Percentiles rank a stretch among this genome's conserved stretches.
phyloP scores from a whole-genome alignment of 1,284 basidiomycete genomes.

The Grifola frondosa region DNA sequence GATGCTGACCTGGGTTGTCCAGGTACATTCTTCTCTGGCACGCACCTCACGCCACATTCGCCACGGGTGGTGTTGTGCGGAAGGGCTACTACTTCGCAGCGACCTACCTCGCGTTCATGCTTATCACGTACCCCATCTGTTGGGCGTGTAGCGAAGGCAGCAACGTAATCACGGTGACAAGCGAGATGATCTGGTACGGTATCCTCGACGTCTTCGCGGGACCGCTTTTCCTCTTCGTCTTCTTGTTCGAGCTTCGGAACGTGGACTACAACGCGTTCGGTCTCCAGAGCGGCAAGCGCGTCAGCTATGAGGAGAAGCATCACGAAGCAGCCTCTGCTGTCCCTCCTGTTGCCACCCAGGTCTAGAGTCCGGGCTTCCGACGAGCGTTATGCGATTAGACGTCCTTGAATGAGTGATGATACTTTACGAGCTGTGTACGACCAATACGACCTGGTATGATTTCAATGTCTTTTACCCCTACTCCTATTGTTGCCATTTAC shows the following conservation, averaged over 20 bases:
- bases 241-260: constrained; percentile 28
- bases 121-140: constrained; percentile 49
- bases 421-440: no score
- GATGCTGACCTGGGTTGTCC: background rate
- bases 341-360: no score
- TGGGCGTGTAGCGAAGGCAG: constrained; percentile 51
- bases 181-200: constrained; percentile 58
- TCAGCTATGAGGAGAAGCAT: no score
- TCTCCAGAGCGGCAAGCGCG: constrained; percentile 28
- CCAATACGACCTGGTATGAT: no score
- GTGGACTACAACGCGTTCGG: constrained; percentile 28
- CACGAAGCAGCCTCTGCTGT: no score
- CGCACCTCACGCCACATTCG: constrained; percentile 33
- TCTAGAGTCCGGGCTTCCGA: no score
- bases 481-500: no score
- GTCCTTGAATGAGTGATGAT: no score
- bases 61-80: constrained; percentile 37
- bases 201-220: constrained; percentile 58
- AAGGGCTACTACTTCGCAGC: constrained; percentile 42
- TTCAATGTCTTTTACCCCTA: no score
- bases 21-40: constrained; percentile 33
- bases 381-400: no score
- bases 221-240: constrained; percentile 43
- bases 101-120: constrained; percentile 45
- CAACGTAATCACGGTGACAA: constrained; percentile 44